phyloP scores from a whole-genome alignment of 257 asterid species.

The Ophiorrhiza pumila region DNA sequence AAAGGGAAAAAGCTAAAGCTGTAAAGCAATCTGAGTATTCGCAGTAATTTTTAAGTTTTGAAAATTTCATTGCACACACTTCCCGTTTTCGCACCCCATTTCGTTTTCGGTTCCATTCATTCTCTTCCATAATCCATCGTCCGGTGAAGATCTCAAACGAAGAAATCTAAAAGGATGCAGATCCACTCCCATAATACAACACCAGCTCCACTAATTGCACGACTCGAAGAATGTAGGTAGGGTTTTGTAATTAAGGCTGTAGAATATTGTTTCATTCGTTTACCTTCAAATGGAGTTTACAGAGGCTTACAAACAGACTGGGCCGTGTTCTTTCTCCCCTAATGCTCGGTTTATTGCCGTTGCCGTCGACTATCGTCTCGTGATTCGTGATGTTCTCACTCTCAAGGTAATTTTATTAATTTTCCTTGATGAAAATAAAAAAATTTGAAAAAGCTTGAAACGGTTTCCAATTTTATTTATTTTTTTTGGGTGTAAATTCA shows the following conservation, averaged over 20 bases:
- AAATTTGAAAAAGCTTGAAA: not conserved
- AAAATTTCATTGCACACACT: not conserved
- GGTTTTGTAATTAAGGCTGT: not conserved
- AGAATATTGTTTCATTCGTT: not conserved
- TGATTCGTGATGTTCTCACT: conserved; percentile 83
- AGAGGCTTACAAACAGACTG: conserved; percentile 75
- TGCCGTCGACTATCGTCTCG: conserved; percentile 89
- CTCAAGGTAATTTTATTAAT: conserved; percentile 53
- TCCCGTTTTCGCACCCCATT: not conserved
- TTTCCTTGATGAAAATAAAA: no score
- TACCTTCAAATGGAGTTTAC: conserved; percentile 73
- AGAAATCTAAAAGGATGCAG: no score
- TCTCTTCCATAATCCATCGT: not conserved
- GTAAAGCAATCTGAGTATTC: not conserved
- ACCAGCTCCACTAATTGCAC: not conserved
- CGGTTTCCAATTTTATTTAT: not conserved
- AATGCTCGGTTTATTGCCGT: conserved; percentile 81
- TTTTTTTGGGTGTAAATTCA: not conserved
- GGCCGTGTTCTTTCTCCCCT: conserved; percentile 89
- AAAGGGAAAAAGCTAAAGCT: no score
- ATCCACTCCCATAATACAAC: not conserved
- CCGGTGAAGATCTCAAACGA: not conserved
- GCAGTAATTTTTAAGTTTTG: not conserved
- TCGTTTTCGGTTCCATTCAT: not conserved
- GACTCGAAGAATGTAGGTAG: not conserved